Base-by-base conservation (phyloP, 2,329 filamentous ascomycete genomes). In the Emmonsiellopsis sp. region DNA sequence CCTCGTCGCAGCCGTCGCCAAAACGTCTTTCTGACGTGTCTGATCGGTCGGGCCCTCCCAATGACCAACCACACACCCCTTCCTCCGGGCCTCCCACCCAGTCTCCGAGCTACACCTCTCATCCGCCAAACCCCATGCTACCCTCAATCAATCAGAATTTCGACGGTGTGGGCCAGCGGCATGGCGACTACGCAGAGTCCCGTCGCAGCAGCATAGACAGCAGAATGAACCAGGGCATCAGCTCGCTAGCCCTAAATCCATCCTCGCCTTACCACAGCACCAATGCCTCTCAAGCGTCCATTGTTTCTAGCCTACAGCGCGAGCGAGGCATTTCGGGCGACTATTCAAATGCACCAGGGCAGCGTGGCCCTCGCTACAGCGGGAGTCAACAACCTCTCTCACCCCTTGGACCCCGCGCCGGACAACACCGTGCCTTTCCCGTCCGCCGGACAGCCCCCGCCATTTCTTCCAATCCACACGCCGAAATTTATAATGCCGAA, bases 91-190 rank as follows among this genome's bases (percentile, higher is more conserved):
- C 4, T 46, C 34, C 26, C 45, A 46, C 15, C 41, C 52, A 34
- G 38, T 53, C 30, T 1, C 72, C 70, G 2, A 68, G 65, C 45
- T 72, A 70, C 53, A 59, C 63, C 35, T 63, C 66, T 3, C 65
- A 63, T 59, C 73, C 66, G 58, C 70, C 64, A 34, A 71, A 62
- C 57, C 70, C 71, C 59, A 68, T 73, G 41, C 67, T 83, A 8
- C 80, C 81, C 2, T 79, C 80, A 0, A 76, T 83, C 57, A 82
- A 81, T 51, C 79, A 82, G 59, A 79, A 79, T 57, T 74, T 77
- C 45, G 79, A 83, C 70, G 34, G 70, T 74, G 1, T 73, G 79
- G 20, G 67, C 70, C 26, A 75, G 69, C 60, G 66, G 66, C 38
- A 59, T 37, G 32, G 20, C 11, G 72, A 76, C n/a, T 67, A 67